Evolutionary conservation across 768 basidiomycete species (phyloP).

Genomic region (Tulasnella sp.): DNA sequence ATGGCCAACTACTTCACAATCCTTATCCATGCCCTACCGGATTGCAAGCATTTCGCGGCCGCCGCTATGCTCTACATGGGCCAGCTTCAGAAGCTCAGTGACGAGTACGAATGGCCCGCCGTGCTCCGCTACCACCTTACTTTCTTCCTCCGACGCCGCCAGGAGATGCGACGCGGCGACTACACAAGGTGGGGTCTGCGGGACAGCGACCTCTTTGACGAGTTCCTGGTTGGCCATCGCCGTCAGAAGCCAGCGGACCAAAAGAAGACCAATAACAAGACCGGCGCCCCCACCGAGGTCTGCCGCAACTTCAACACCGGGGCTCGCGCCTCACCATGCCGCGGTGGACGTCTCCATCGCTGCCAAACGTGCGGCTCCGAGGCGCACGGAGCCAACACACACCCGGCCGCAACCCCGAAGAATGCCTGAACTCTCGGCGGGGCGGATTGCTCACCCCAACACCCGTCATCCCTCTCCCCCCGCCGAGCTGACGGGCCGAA

Average conservation of each 20-base stretch:
- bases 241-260: neutral
- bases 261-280: neutral
- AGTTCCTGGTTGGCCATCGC: neutral
- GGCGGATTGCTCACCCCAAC: neutral
- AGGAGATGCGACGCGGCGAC: neutral
- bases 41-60: neutral
- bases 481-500: neutral
- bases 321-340: neutral
- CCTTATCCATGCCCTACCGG: neutral
- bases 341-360: neutral
- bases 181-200: neutral
- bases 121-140: slow-evolving; percentile 13
- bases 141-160: neutral
- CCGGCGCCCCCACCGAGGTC: neutral
- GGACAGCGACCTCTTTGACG: neutral
- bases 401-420: neutral
- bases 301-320: neutral
- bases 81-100: slow-evolving; percentile 11
- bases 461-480: neutral
- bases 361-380: neutral
- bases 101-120: slow-evolving; percentile 12
- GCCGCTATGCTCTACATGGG: slow-evolving; percentile 2
- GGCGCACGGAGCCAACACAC: neutral
- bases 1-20: slow-evolving; percentile 17
- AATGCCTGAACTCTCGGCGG: neutral